These are phyloP conservation scores for Pezicula neosporulosa DNA, from an alignment of 2,329 filamentous ascomycete genomes.

Conservation along the genomic window DNA sequence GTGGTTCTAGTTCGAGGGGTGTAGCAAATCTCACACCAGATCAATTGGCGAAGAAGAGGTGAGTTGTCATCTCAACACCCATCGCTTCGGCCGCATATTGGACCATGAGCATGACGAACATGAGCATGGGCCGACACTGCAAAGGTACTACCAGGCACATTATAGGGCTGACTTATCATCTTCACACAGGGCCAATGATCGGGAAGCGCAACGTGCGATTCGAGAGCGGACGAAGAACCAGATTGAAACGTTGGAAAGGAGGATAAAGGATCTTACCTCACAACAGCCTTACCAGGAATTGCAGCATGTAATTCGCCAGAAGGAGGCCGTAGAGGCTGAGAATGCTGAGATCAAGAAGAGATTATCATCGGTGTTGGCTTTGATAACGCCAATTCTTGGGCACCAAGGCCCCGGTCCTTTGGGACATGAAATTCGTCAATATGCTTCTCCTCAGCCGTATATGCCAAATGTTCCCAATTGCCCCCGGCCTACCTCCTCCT, in stretches of 20 bases:
- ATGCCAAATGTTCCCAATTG: slow-evolving; percentile 25
- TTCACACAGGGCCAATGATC: slow-evolving; percentile 64
- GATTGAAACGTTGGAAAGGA: slow-evolving; percentile 74
- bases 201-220: slow-evolving; percentile 86
- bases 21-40: slow-evolving; percentile 86
- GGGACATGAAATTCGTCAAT: slow-evolving; percentile 15
- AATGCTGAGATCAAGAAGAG: slow-evolving; percentile 74
- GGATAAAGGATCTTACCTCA: slow-evolving; percentile 69
- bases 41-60: slow-evolving; percentile 81
- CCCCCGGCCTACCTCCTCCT: slow-evolving; percentile 20
- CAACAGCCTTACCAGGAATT: slow-evolving; percentile 84
- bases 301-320: slow-evolving; percentile 70
- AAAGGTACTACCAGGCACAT: no score
- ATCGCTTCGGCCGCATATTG: no score
- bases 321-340: slow-evolving; percentile 74
- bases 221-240: slow-evolving; percentile 82
- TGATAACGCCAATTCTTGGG: slow-evolving; percentile 56
- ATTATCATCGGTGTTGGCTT: slow-evolving; percentile 60
- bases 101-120: no score
- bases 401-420: slow-evolving; percentile 19
- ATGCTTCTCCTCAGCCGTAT: slow-evolving; percentile 17
- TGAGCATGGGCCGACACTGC: no score
- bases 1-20: slow-evolving; percentile 64
- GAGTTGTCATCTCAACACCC: slow-evolving; percentile 18
- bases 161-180: no score